Evolutionary conservation across 805 yeast species (phyloP).

Genomic region (Cyberlindnera euphorbiiphila): DNA sequence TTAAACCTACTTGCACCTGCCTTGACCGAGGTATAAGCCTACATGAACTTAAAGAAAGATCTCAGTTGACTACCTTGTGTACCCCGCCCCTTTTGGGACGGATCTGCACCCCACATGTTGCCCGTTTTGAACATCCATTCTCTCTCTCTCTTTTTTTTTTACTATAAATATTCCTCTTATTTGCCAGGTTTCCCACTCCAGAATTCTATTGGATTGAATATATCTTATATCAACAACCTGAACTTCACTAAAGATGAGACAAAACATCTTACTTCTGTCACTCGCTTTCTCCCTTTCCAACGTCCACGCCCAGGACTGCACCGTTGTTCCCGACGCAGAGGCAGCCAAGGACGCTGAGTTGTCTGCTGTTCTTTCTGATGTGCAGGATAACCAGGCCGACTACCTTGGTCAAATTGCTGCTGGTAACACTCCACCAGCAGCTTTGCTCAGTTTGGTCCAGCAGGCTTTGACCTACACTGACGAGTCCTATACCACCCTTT

Average conservation of each 20-base stretch:
- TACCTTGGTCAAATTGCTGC: constrained; percentile 19
- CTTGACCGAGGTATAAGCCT: too few relatives aligned
- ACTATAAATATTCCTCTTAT: too few relatives aligned
- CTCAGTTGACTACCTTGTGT: too few relatives aligned
- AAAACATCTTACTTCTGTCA: not conserved
- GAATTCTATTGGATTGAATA: too few relatives aligned
- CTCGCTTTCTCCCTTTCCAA: not conserved
- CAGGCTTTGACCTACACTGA: constrained; percentile 23
- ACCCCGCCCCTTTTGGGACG: too few relatives aligned
- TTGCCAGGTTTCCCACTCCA: too few relatives aligned
- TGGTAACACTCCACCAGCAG: constrained; percentile 26
- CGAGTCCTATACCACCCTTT: constrained; percentile 3
- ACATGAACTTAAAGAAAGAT: too few relatives aligned
- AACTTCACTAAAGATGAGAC: constrained; percentile 4
- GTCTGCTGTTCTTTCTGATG: constrained; percentile 13
- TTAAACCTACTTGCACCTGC: too few relatives aligned
- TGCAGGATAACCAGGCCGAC: constrained; percentile 13
- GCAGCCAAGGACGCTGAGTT: constrained; percentile 5
- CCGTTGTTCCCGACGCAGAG: not conserved
- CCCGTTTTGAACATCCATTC: too few relatives aligned
- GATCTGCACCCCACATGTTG: too few relatives aligned
- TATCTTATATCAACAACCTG: too few relatives aligned
- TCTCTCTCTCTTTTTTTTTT: too few relatives aligned
- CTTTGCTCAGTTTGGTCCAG: constrained; percentile 26
- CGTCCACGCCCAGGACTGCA: not conserved